Conservation (phyloP, 208 protist species). For the Tritrichomonas musculus region DNA sequence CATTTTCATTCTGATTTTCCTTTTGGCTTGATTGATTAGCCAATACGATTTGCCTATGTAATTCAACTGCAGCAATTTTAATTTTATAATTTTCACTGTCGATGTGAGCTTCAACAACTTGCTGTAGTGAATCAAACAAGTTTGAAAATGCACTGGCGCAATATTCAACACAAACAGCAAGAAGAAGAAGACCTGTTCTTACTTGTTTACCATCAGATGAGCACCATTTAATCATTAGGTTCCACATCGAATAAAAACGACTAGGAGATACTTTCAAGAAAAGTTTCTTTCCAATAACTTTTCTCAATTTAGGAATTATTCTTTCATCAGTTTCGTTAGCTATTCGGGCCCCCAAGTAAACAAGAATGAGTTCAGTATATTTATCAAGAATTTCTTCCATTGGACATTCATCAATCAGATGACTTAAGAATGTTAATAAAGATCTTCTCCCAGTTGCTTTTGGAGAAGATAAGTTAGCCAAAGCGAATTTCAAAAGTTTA, state of each 20-base stretch:
- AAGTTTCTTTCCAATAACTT: not conserved
- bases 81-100: not conserved
- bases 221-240: not conserved
- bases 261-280: not conserved
- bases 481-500: not conserved
- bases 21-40: not conserved
- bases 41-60: not conserved
- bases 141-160: not conserved
- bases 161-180: not conserved
- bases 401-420: not conserved
- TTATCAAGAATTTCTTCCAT: not conserved
- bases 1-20: no score
- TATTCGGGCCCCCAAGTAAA: not conserved
- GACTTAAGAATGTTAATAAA: not conserved
- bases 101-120: not conserved
- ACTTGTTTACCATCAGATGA: not conserved
- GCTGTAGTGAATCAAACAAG: not conserved
- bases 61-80: not conserved
- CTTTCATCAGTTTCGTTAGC: conserved; percentile 16
- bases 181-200: not conserved
- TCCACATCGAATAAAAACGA: not conserved
- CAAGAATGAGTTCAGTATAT: not conserved
- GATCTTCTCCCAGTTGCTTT: not conserved
- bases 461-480: not conserved
- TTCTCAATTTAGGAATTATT: not conserved